Base-by-base conservation (phyloP, 192 early-diverging fungal species). In the Coemansia sp. region DNA sequence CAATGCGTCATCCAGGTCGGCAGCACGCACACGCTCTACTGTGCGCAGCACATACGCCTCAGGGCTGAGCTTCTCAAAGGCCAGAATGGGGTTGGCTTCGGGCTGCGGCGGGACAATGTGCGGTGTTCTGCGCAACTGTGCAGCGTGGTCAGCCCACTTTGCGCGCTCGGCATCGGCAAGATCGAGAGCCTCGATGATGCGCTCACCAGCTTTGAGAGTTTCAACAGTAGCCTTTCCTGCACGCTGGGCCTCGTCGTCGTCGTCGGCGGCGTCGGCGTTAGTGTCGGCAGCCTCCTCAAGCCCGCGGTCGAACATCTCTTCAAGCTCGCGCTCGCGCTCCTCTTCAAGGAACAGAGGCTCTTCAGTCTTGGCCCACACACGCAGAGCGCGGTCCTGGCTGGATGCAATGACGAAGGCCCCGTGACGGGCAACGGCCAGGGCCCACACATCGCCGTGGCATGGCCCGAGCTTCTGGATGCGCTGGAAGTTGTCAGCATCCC, bases 401-500 rank as follows among this genome's bases (percentile, higher is more conserved):
- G 86, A 89, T 4, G 93, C 88, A 5, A 94, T 88, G 4, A 98
- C 83, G 73, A 94, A 92, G 57, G 86, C 85, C 3, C 97, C 97
- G 61, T 92, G 88, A 61, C 90, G 94, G 11, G 87, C 89, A 3
- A 99, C 87, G 9, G 90, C 94, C 46, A 99, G 80, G 17, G 92
- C 85, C 95, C 95, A 97, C 7, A 98, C 87, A 64, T 99, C 96
- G 60, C 93, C 90, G 57, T 93, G 91, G 76, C 94, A 93, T 18
- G 90, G 95, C 51, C 91, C 89, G 12, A 98, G 84, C 62, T 91
- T 92, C 89, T 90, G 85, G 68, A 98, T 97, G 64, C 92, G 89
- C 61, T 96, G 92, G 83, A 96, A 98, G 80, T 93, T 96, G 73
- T 98, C 97, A 55, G 87, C 88, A 72, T 98, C 95, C 94, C 94